Base-by-base conservation (phyloP, 345 rosid species). In the Leavenworthia alabamica region DNA sequence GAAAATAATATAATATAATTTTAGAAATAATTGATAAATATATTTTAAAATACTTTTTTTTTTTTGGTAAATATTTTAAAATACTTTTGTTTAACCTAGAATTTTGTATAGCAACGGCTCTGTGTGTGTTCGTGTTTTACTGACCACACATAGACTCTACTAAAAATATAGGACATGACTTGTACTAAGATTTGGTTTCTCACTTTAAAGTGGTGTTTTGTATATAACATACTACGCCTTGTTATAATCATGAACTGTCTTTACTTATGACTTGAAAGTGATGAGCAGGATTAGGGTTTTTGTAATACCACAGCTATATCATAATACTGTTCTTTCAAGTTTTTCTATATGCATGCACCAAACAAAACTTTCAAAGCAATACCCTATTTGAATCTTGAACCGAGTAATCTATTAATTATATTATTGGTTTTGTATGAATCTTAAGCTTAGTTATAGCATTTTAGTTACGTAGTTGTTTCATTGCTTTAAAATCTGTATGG, bases 201-300 rank as follows among this genome's bases (percentile, higher is more conserved):
- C 32, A 56, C 40, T 66, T 57, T 67, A 40, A 14, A 67, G 28
- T 62, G 13, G 6, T 68, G 5, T n/a, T n/a, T n/a, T n/a, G n/a
- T n/a, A n/a, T n/a, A n/a, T n/a, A n/a, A n/a, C n/a, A n/a, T n/a
- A n/a, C n/a, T n/a, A n/a, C n/a, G n/a, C n/a, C n/a, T n/a, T n/a
- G n/a, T n/a, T n/a, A n/a, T n/a, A n/a, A n/a, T n/a, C n/a, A n/a
- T n/a, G n/a, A n/a, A n/a, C n/a, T n/a, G n/a, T 42, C 54, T 32
- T 15, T 40, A 35, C 4, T 50, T 50, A 20, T 52, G 47, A 51
- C 28, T 43, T 44, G 49, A 53, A 48, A 37, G 3, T 37, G 16
- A 9, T 27, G 27, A 33, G 15, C 33, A 53, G 56, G 14, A 40
- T 36, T 59, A 67, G 27, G 57, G 28, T 20, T 27, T 7, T 5